Evolutionary conservation across 2,329 filamentous ascomycete genomes (phyloP), one percentile per base, ranked within the genome.

Genomic region (Ophiocordyceps camponoti-saundersi): DNA sequence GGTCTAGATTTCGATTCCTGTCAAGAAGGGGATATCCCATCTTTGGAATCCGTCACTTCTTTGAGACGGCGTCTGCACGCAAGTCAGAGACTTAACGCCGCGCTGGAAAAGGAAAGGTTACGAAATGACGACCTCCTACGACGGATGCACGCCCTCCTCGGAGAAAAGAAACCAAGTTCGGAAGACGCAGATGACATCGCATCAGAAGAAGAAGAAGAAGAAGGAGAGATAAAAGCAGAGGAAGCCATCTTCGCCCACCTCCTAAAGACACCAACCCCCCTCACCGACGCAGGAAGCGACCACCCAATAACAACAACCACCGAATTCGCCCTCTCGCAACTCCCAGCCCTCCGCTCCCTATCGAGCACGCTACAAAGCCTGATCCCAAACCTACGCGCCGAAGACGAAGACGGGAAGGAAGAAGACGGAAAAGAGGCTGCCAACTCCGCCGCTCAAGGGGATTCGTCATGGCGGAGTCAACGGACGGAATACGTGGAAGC

Each of bases 401-500:
- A 26, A 8, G 8, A 8, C 23, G 23, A 26, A 26, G 8, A 26
- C 23, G 0, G 78, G 81, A 49, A 57, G 68, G 46, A 70, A 4
- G 23, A 26, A 4, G 23, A 26, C 23, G 23, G 23, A 4, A 8
- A 26, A 26, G 23, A 26, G 4, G 23, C 4, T 5, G 23, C 4
- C 4, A 26, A 26, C 8, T 26, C 23, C 23, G 8, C 23, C 23
- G 8, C 23, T 8, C 8, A 4, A 26, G 23, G 8, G 8, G 4
- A 26, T 5, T 4, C 72, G 57, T 73, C 72, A 43, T 85, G 79
- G 67, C 73, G 80, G 39, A 74, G 79, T 46, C 80, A 92, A 60
- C 71, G 90, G 50, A 72, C 82, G 48, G 75, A 83, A 53, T 96
- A 96, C 60, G 80, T 96, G 44, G 89, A 95, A 64, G 74, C 75